Evolutionary conservation across 2,329 filamentous ascomycete species (phyloP).

Genomic region (Nemania diffusa): DNA sequence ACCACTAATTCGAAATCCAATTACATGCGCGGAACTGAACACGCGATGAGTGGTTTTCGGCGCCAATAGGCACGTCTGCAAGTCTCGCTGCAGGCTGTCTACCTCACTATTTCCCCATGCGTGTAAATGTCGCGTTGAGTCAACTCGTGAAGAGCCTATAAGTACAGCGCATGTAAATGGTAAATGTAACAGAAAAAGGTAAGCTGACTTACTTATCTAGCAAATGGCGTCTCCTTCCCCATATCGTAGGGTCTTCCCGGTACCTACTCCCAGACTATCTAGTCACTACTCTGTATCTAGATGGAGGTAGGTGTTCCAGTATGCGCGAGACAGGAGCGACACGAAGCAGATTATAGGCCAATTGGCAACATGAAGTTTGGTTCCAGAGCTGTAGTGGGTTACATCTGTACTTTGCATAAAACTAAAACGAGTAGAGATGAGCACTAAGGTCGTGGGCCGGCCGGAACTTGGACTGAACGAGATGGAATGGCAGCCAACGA

Average conservation of each 20-base stretch:
- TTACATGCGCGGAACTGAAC: conserved; percentile 23
- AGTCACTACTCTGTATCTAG: background rate
- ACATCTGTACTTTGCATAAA: conserved; percentile 5
- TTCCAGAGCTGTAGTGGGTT: conserved; percentile 30
- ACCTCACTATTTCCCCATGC: conserved; percentile 20
- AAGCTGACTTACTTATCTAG: conserved; percentile 14
- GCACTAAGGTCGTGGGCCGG: conserved; percentile 7
- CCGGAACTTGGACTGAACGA: conserved; percentile 17
- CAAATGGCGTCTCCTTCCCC: conserved; percentile 9
- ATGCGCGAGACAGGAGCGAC: conserved; percentile 22
- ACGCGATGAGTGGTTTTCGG: conserved; percentile 33
- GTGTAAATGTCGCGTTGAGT: conserved; percentile 4
- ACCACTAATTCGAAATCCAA: conserved; percentile 24
- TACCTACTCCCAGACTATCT: conserved; percentile 6
- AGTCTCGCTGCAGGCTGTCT: conserved; percentile 25
- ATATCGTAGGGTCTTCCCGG: conserved; percentile 19
- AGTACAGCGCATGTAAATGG: background rate
- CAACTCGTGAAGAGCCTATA: conserved; percentile 19
- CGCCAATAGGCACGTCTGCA: conserved; percentile 20
- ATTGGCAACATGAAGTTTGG: conserved; percentile 22
- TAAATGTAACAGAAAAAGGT: conserved; percentile 16
- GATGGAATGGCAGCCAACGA: background rate
- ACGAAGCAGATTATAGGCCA: conserved; percentile 33
- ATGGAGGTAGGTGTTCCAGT: conserved; percentile 24
- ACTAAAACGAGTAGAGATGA: conserved; percentile 9